phyloP scores from a whole-genome alignment of 1,139 yeast genomes.

The Insectozyma bohioensis region DNA sequence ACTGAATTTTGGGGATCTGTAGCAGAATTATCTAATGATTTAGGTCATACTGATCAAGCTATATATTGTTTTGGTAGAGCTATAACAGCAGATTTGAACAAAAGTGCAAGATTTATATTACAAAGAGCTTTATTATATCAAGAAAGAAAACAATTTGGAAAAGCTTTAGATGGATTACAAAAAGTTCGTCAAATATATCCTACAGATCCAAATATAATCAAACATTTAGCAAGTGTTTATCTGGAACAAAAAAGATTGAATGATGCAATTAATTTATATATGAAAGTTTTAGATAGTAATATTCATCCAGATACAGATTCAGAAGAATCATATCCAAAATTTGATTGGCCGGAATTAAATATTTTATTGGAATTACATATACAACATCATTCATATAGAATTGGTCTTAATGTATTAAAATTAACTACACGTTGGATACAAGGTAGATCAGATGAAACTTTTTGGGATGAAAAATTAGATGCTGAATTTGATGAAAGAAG shows the following conservation, averaged over 20 bases:
- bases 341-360: constrained; percentile 88
- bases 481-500: constrained; percentile 63
- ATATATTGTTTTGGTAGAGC: constrained; percentile 79
- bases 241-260: constrained; percentile 71
- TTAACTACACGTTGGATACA: constrained; percentile 83
- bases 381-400: constrained; percentile 60
- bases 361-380: constrained; percentile 77
- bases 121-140: constrained; percentile 67
- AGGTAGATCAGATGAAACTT: constrained; percentile 63
- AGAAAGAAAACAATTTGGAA: constrained; percentile 59
- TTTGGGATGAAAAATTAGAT: constrained; percentile 83
- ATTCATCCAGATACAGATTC: constrained; percentile 32
- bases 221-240: constrained; percentile 76
- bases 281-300: constrained; percentile 62
- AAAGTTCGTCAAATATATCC: constrained; percentile 64
- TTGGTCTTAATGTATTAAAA: constrained; percentile 67
- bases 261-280: constrained; percentile 81
- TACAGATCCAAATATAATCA: constrained; percentile 56
- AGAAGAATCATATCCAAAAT: constrained; percentile 40
- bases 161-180: constrained; percentile 77
- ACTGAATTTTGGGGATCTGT: constrained; percentile 81
- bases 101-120: constrained; percentile 53
- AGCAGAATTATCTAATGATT: constrained; percentile 70
- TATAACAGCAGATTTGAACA: constrained; percentile 52
- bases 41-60: constrained; percentile 80